Conservation (phyloP, 106 monocot species). For the Gastrodia elata region DNA sequence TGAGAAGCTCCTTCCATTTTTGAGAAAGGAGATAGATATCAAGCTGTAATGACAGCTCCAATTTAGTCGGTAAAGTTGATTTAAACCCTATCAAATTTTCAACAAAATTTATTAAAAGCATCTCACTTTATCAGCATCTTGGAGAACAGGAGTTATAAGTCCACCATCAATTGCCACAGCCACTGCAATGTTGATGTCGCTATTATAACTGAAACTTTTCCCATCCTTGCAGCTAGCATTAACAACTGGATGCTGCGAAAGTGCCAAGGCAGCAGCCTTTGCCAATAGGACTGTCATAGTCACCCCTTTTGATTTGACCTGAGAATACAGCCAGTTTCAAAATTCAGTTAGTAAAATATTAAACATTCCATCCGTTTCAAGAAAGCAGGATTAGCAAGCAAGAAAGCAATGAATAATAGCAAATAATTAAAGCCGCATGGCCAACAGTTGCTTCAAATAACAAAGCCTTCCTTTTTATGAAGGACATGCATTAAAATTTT, state of each 20-base stretch:
- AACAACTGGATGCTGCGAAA: slow-evolving; percentile 81
- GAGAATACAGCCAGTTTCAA: background rate
- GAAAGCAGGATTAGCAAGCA: background rate
- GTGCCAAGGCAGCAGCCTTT: slow-evolving; percentile 92
- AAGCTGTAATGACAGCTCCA: slow-evolving; percentile 30
- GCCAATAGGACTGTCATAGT: slow-evolving; percentile 93
- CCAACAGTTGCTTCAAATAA: background rate
- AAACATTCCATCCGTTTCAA: background rate
- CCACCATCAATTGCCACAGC: slow-evolving; percentile 98
- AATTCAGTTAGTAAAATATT: background rate
- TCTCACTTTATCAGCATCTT: slow-evolving; percentile 93
- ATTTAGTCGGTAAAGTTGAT: background rate
- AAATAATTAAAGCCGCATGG: background rate
- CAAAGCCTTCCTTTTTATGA: background rate
- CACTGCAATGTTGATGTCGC: slow-evolving; percentile 75
- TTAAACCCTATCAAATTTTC: slow-evolving; percentile 1
- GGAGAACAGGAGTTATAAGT: slow-evolving; percentile 91
- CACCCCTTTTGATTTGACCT: slow-evolving; percentile 93
- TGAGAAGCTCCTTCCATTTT: slow-evolving; percentile 89
- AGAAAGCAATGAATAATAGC: background rate
- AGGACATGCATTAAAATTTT: background rate
- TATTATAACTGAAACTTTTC: slow-evolving; percentile 80
- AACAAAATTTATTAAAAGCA: background rate
- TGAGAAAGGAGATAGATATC: slow-evolving; percentile 88
- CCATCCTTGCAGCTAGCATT: slow-evolving; percentile 90